Base-by-base conservation (phyloP, 257 asterid species). In the Forsythia suspensa region DNA sequence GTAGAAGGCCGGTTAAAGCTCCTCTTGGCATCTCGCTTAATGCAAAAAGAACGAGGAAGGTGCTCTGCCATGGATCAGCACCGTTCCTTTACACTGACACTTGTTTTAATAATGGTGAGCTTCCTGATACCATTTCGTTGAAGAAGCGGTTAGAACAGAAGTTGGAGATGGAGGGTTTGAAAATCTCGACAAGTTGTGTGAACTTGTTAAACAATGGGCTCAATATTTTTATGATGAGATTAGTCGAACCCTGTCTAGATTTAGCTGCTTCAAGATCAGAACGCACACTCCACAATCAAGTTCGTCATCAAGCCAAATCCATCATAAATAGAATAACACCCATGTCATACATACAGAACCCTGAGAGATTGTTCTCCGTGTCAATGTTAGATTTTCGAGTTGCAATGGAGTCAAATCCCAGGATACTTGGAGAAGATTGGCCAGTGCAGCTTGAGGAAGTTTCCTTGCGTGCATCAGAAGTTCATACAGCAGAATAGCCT, bases 341-440 rank as follows among this genome's bases (percentile, higher is more conserved):
- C 46, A 57, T 71, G 46, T 77, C 77, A 75, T 79, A 77, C 70
- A 72, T 29, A 61, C 85, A 68, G 37, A 87, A 70, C 38, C 66
- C 81, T 20, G 69, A 74, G 42, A 75, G 72, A 77, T 57, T 73
- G 44, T 68, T 79, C 75, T 51, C 84, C 70, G 89, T 85, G 76
- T 90, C 92, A 72, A 59, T 83, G 82, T 73, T 84, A 73, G 96
- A 92, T 52, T 85, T 89, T 77, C 79, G 61, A 73, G 91, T 76
- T 78, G 88, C 90, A 7, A 82, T 88, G 91, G 89, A 87, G 83
- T 83, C 66, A 46, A 81, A 88, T 85, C 90, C 92, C 38, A 24
- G 76, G 65, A 70, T 88, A 75, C 89, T 92, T 12, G 97, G 97
- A 63, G 87, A 80, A 77, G 86, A 89, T 77, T 88, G 97, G 95